Evolutionary conservation across 2,329 filamentous ascomycete genomes (phyloP).

Genomic region (Talaromyces sp.): DNA sequence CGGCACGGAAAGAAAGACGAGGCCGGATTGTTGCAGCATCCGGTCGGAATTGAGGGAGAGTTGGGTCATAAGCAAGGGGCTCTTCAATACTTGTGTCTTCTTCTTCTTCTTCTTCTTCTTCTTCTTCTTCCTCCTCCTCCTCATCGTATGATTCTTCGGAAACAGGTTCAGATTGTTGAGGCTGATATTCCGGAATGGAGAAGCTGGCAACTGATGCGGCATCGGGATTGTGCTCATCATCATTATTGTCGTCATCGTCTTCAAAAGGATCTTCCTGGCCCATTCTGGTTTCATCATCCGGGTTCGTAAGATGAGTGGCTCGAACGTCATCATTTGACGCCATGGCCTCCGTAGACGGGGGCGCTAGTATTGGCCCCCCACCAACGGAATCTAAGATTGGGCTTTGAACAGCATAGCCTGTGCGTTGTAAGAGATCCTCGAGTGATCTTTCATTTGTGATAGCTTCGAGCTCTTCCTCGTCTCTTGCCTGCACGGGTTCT

Average conservation of each 20-base stretch:
- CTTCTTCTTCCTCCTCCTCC: too few species aligned
- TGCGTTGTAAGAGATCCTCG: constrained; percentile 46
- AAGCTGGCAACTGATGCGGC: constrained; percentile 21
- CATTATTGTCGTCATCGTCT: constrained; percentile 13
- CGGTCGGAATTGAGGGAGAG: constrained; percentile 51
- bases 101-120: too few species aligned
- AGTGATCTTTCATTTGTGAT: constrained; percentile 37
- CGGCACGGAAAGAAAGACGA: constrained; percentile 18
- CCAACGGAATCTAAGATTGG: constrained; percentile 20
- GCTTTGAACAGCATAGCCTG: constrained; percentile 42
- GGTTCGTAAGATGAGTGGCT: constrained; percentile 28
- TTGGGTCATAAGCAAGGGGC: constrained; percentile 40
- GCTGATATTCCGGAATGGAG: constrained; percentile 14
- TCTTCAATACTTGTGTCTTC: not conserved
- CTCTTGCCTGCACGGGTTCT: constrained; percentile 8
- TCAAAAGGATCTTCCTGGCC: constrained; percentile 16
- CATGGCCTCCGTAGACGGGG: constrained; percentile 24
- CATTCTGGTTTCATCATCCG: constrained; percentile 16
- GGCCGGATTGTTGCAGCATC: constrained; percentile 36
- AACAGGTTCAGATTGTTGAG: constrained; percentile 2
- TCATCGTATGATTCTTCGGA: constrained; percentile 7
- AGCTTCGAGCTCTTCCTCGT: constrained; percentile 26
- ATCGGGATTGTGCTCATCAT: constrained; percentile 14
- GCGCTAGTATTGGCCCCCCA: constrained; percentile 26
- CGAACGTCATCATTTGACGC: constrained; percentile 27